Base-by-base conservation (phyloP, 768 basidiomycete species). In the Boletus tomentosulus region DNA sequence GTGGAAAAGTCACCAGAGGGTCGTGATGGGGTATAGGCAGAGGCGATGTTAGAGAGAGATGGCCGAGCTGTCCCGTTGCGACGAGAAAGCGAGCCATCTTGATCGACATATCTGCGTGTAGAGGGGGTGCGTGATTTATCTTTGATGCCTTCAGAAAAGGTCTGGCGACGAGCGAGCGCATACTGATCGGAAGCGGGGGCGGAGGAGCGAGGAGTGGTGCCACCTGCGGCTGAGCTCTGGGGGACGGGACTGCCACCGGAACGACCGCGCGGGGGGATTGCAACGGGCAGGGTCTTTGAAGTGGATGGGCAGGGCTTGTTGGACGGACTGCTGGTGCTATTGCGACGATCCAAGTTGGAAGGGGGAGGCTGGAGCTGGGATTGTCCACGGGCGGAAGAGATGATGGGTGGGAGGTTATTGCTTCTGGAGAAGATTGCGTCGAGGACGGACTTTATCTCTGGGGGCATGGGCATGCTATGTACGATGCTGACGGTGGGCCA, bases 401-500 rank as follows among this genome's bases (percentile, higher is more conserved):
- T 35, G 69, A 66, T 48, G 65, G 55, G 51, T 63, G 70, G 58
- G 59, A 64, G 43, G 63, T 72, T 53, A 58, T 67, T 68, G 41
- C 72, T 71, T 59, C 74, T 74, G 33, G 75, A 66, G 41, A 78
- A 67, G 47, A 82, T 69, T 53, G 74, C 76, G 54, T 87, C 87
- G 48, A 89, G 76, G 48, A 83, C 70, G n/a, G 78, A 73, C 69
- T 85, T 86, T 69, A 89, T 79, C 48, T 87, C 86, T 12, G 76
- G 65, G 16, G 90, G 90, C 56, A 91, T 89, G 50, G 85, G 77
- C 51, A 91, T 75, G 55, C 80, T 79, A 64, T 92, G 86, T 11
- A 91, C 82, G 57, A 80, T 77, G 70, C 82, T 86, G 67, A 92
- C 88, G 30, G 87, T 81, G 59, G 77, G 82, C 90, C 90, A 93